Base-by-base conservation (phyloP, 148 eudicot genomes). In the Rhododendron ferrugineum region DNA sequence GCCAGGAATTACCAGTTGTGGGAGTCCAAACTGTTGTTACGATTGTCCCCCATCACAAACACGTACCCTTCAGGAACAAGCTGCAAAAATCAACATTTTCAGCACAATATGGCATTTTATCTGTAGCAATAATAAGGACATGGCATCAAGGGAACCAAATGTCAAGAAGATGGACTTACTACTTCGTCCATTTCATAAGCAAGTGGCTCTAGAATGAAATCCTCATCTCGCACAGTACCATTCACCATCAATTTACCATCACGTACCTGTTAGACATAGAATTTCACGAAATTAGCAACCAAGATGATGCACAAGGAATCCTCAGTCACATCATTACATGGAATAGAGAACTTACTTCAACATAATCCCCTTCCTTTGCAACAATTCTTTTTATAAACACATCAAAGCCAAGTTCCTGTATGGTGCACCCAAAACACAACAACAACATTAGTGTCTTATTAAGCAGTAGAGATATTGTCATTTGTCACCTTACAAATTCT, bases 31-130 rank as follows among this genome's bases (percentile, higher is more conserved):
- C 98, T 96, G 87, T 93, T 96, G 88, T 96, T 96, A 20, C 98
- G 95, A 83, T 96, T 96, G 93, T 96, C 98, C 42, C 98, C 98
- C 94, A 96, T 85, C 84, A 96, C 98, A 87, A 92, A 94, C 44
- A 96, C 98, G 86, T 91, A 92, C 50, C 97, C 98, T 85, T 93
- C 94, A 10, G 98, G 98, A 66, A 96, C 92, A 87, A 94, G 86
- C 98, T 96, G 89, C 84, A 88, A n/a, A 60, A 40, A 75, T 81
- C 13, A 81, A 81, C n/a, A 70, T 26, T 70, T 32, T 82, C 70
- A 62, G 60, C 58, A 2, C 72, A 23, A n/a, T 15, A 8, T 28
- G 44, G 4, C 2, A n/a, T 40, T 16, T 4, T 22, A 75, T 56
- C 34, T 28, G 6, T 23, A 13, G 20, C 75, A 76, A 46, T 11